Conservation (phyloP, 495 filamentous ascomycete genomes). For the Chaetomium cochliodes region DNA sequence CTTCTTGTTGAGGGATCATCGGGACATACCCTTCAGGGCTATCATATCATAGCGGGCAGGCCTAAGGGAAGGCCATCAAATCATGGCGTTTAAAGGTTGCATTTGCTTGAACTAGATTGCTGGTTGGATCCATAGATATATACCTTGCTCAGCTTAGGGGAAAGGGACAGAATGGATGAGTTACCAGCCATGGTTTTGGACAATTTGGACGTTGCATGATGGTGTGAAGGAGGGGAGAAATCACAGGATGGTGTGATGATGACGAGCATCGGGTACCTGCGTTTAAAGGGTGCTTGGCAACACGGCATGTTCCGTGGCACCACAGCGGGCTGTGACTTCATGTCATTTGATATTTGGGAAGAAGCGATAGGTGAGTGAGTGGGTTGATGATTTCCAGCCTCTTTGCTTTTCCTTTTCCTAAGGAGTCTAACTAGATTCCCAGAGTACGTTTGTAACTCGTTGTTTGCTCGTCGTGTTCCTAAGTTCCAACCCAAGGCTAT, state of each 20-base stretch:
- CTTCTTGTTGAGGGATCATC: too few relatives aligned
- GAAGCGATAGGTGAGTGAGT: not conserved
- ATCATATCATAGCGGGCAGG: slow-evolving; percentile 5
- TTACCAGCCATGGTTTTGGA: not conserved
- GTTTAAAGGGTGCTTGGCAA: not conserved
- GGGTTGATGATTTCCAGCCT: not conserved
- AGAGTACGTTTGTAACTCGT: too few relatives aligned
- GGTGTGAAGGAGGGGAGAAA: not conserved
- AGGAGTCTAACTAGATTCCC: too few relatives aligned
- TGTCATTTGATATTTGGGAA: not conserved
- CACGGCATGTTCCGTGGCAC: slow-evolving; percentile 1
- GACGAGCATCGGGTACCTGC: not conserved
- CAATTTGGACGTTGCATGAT: not conserved
- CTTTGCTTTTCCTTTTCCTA: not conserved
- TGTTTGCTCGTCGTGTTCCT: too few relatives aligned
- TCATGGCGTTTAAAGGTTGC: not conserved
- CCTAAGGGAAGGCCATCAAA: not conserved
- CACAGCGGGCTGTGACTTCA: not conserved
- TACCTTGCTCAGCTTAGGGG: not conserved
- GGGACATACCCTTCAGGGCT: not conserved
- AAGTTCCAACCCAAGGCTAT: too few relatives aligned
- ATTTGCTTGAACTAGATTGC: not conserved
- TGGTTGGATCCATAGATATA: not conserved
- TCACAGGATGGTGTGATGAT: not conserved
- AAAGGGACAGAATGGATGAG: not conserved